Conservation (phyloP, 345 rosid species). For the Theobroma cacao region DNA sequence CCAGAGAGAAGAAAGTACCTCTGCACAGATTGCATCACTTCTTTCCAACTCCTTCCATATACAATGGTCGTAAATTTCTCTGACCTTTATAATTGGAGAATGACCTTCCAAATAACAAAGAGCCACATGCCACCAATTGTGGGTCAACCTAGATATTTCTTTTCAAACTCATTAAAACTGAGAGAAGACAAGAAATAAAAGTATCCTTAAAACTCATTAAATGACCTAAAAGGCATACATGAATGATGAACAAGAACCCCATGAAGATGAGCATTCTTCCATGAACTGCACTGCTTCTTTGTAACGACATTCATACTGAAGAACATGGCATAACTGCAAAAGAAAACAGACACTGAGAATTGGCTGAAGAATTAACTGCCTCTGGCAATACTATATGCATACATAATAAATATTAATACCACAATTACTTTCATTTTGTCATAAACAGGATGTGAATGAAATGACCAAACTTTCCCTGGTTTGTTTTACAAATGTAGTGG, state of each 20-base stretch:
- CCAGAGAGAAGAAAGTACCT: constrained; percentile 44
- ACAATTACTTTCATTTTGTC: not conserved
- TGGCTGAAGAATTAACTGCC: not conserved
- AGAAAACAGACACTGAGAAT: constrained; percentile 5
- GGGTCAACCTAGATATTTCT: constrained; percentile 56
- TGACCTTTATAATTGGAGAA: constrained; percentile 51
- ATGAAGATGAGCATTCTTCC: constrained; percentile 62
- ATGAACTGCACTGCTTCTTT: constrained; percentile 86
- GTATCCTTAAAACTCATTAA: not conserved
- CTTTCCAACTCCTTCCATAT: constrained; percentile 82
- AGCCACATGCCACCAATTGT: constrained; percentile 98
- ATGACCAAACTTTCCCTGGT: not conserved
- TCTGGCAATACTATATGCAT: not conserved
- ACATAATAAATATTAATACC: not conserved
- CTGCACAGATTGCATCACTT: constrained; percentile 44
- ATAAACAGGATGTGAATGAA: not conserved
- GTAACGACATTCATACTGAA: constrained; percentile 70
- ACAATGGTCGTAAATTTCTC: constrained; percentile 62
- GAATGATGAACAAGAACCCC: constrained; percentile 74
- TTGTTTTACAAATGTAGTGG: not conserved
- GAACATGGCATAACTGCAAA: constrained; percentile 83
- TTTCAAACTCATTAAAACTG: not conserved
- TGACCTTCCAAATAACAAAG: constrained; percentile 95
- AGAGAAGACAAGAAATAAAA: not conserved
- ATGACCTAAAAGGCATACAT: constrained; percentile 43